Percentiles rank a stretch among this genome's conserved stretches.
These are phyloP conservation scores for Grifola frondosa DNA, from an alignment of 1,284 basidiomycete genomes.

Conservation along the genomic window DNA sequence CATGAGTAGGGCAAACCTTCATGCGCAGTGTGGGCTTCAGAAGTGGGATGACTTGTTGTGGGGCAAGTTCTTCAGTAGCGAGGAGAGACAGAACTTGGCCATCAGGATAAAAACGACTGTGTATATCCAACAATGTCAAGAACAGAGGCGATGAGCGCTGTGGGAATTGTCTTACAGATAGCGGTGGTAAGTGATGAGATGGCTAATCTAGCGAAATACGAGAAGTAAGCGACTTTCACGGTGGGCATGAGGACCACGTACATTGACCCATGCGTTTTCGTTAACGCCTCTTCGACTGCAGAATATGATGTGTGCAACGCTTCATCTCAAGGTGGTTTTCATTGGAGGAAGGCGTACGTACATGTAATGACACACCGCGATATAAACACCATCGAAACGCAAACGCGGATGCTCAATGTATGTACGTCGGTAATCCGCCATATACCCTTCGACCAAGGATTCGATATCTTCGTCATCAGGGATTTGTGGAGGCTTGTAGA, in stretches of 20 bases:
- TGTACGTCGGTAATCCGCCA: constrained; percentile 68
- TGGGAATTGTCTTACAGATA: constrained; percentile 58
- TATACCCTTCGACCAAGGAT: constrained; percentile 50
- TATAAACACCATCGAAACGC: constrained; percentile 85
- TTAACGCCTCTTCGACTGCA: constrained; percentile 72
- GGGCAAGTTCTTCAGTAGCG: constrained; percentile 77
- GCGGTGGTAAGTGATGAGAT: constrained; percentile 81
- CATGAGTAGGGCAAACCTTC: constrained; percentile 54
- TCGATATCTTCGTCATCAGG: constrained; percentile 44
- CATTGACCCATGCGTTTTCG: constrained; percentile 83
- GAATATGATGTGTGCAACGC: no score
- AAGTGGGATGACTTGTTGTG: constrained; percentile 74
- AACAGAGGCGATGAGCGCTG: no score
- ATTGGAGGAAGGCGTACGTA: constrained; percentile 36
- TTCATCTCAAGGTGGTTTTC: constrained; percentile 1
- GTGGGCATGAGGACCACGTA: constrained; percentile 38
- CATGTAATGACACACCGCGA: constrained; percentile 87
- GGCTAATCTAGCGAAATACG: constrained; percentile 48
- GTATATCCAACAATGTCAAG: not conserved
- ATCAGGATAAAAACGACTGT: constrained; percentile 84
- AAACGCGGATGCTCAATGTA: constrained; percentile 83
- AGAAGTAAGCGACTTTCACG: constrained; percentile 3
- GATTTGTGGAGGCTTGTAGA: constrained; percentile 77
- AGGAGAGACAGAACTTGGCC: constrained; percentile 86
- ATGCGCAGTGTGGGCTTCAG: constrained; percentile 76